Evolutionary conservation across 192 early-diverging fungal species (phyloP), one percentile per base, ranked within the genome.

Genomic region (Helicostylum pulchrum): DNA sequence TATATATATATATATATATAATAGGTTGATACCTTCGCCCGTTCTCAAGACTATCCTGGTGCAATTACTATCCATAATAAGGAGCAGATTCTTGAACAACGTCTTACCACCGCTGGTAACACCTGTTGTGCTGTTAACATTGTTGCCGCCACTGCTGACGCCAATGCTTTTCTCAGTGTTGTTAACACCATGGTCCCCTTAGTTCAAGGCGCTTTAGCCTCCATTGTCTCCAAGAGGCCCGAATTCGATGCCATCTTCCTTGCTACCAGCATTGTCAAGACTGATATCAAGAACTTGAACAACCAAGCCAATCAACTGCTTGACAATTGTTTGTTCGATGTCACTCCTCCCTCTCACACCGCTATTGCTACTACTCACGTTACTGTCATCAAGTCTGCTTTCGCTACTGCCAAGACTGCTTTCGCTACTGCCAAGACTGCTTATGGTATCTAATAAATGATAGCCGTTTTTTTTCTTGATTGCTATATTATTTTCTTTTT

Each of bases 171-270:
- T 6, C 39, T 64, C 21, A 21, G 6, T n/a, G 62, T 53, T 19
- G 62, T 64, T 0, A 39, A 32, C 1, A 21, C 44, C 32, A 39
- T 64, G 1, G 51, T 52, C 15, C 62, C 62, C 2, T 14, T 30
- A 0, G 51, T 64, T 10, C 50, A 42, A 15, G 52, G 14, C 17
- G 42, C 43, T 3, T 43, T 64, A 12, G 19, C 6, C 6, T 21
- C 50, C 11, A 55, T 64, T n/a, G 42, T 54, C 1, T 31, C 39
- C 62, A 43, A 64, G 62, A 64, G 54, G 39, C 42, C 61, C 8
- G 45, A 49, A 14, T 57, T 58, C 23, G 61, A 15, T 39, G 15
- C 32, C 9, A 53, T 64, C 15, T 31, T 15, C 4, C 45, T 58
- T 19, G 45, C 55, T 0, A 62, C 50, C 15, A 20, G 39, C 5